Evolutionary conservation across 106 monocot genomes (phyloP), one percentile per base, ranked within the genome.

Genomic region (Dendrobium huoshanense): DNA sequence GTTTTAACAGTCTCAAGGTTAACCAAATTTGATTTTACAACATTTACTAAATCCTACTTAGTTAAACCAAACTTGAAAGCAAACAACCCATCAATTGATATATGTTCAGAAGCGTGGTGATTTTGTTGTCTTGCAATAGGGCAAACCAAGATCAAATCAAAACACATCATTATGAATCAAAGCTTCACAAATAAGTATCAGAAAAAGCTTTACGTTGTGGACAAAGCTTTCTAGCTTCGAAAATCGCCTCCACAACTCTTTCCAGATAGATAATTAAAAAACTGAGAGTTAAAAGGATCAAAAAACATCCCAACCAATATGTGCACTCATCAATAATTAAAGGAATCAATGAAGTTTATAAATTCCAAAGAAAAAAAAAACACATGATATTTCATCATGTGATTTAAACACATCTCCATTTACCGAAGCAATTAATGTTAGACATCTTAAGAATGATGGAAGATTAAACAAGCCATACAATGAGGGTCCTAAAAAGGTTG

Each of bases 331-430:
- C 25, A 7, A 24, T 25, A 22, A 4, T 17, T 20, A n/a, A 59
- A 19, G 59, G n/a, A 59, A 59, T 18, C 24, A 13, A 51, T 2
- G 51, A 13, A 51, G 2, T 51, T 51, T 83, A 81, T 54, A 75
- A 55, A 13, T 27, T 20, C 2, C 81, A 42, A 17, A 78, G 48
- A 95, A 24, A 94, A 86, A 75, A 37, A 91, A 49, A 27, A 27
- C 27, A 27, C 80, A 65, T 20, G 86, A 93, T 77, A 85, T 83
- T 41, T 92, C 89, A 42, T 95, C 99, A 0, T 95, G 93, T 82
- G 91, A 91, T 47, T 93, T 91, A 9, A 95, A 93, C 77, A 90
- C 88, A 37, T 84, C 92, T 13, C 93, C 91, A 20, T 22, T 20
- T 25, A 22, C 22, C 22, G 64, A 51, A 51, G 51, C 51, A 51